Percentiles rank a stretch among this genome's conserved stretches.
Evolutionary conservation across 306 rosid genomes (phyloP).

Genomic region (Quercus mongolica): DNA sequence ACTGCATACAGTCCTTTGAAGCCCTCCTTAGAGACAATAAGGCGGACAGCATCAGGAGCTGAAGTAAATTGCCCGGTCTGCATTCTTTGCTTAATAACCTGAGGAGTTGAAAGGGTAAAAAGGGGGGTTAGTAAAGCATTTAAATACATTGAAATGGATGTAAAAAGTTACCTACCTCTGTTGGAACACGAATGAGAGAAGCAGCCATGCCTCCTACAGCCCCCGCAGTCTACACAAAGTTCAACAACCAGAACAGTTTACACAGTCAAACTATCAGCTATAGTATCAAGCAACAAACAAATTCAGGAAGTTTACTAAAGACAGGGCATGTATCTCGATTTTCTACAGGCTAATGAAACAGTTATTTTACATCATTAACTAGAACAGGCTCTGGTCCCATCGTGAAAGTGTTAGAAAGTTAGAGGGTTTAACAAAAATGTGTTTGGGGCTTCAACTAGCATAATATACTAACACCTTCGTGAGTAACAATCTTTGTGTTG

Average conservation of each 20-base stretch:
- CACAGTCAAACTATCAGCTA: background rate
- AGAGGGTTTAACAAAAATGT: background rate
- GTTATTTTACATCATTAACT: background rate
- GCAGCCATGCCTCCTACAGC: conserved; percentile 94
- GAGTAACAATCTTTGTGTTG: background rate
- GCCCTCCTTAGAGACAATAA: conserved; percentile 76
- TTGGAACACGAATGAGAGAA: conserved; percentile 94
- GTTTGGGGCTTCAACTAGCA: background rate
- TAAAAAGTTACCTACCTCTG: conserved; percentile 60
- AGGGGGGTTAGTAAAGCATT: conserved; percentile 12
- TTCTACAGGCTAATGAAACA: background rate
- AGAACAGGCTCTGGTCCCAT: background rate
- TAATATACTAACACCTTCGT: background rate
- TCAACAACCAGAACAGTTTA: conserved; percentile 11
- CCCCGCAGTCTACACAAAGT: conserved; percentile 79
- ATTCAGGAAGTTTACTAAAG: background rate
- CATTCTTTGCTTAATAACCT: conserved; percentile 99
- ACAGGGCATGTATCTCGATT: background rate
- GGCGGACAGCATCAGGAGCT: conserved; percentile 76
- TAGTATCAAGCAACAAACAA: conserved; percentile 7
- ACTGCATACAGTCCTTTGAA: conserved; percentile 89
- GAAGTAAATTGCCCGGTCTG: conserved; percentile 93
- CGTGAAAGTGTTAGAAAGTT: background rate
- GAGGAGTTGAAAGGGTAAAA: conserved; percentile 22
- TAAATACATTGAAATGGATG: conserved; percentile 17